A percentile compares a stretch with the other conserved stretches of the same genome.
phyloP scores from a whole-genome alignment of 1,139 yeast species.

The Hansenula sp. region DNA sequence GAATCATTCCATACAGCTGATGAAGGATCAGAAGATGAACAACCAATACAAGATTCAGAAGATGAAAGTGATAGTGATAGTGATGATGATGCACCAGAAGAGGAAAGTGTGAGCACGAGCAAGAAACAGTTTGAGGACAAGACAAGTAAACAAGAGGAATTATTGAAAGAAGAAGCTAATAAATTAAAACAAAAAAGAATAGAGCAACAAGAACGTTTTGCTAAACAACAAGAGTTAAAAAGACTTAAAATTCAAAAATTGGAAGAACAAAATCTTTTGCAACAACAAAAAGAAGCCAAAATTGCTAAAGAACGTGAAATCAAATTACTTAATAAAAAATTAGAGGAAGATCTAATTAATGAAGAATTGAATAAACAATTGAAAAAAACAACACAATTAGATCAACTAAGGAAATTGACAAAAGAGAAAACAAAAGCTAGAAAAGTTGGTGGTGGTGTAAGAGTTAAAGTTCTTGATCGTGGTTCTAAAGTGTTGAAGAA shows the following conservation, averaged over 20 bases:
- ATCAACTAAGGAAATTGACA: slow-evolving; percentile 11
- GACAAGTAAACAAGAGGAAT: slow-evolving; percentile 31
- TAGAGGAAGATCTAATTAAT: slow-evolving; percentile 15
- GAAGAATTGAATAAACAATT: slow-evolving; percentile 12
- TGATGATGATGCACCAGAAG: slow-evolving; percentile 34
- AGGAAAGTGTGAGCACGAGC: slow-evolving; percentile 28
- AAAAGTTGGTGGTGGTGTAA: slow-evolving; percentile 13
- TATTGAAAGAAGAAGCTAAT: slow-evolving; percentile 32
- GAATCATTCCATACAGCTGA: slow-evolving; percentile 20
- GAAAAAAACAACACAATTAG: slow-evolving; percentile 11
- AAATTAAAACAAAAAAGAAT: slow-evolving; percentile 46
- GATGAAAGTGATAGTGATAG: slow-evolving; percentile 6
- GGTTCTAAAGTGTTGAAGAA: slow-evolving; percentile 1
- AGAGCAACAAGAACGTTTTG: slow-evolving; percentile 40
- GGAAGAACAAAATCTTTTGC: slow-evolving; percentile 26
- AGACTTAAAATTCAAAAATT: slow-evolving; percentile 31
- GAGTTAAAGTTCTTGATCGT: slow-evolving; percentile 1
- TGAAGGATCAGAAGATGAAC: slow-evolving; percentile 6
- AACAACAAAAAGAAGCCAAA: slow-evolving; percentile 20
- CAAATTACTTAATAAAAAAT: slow-evolving; percentile 8
- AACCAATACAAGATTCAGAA: slow-evolving; percentile 2
- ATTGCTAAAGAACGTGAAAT: slow-evolving; percentile 17
- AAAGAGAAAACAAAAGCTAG: slow-evolving; percentile 9
- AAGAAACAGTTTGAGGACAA: slow-evolving; percentile 29
- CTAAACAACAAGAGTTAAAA: slow-evolving; percentile 37